Base-by-base conservation (phyloP, 2,329 filamentous ascomycete species). In the Hypocrella siamensis region DNA sequence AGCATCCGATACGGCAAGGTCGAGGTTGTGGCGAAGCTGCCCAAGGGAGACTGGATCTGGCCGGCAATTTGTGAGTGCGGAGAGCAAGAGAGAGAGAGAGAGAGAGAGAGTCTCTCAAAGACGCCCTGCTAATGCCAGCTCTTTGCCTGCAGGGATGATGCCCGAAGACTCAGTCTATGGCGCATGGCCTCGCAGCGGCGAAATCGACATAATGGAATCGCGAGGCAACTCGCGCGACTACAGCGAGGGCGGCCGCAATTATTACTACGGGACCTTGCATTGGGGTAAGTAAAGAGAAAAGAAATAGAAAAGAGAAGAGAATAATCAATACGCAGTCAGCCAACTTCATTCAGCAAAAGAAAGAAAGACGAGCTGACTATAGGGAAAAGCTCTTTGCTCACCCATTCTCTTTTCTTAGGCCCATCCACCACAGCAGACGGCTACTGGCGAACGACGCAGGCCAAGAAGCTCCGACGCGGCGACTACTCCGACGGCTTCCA, bases 11-110 rank as follows among this genome's bases (percentile, higher is more conserved):
- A 42, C 24, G 40, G 40, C 30, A 38, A 58, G 28, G 58, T 71
- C 19, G 67, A 72, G 41, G 62, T 72, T 6, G 56, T 60, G 4
- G 67, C 67, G 14, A 61, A 64, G 36, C 44, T 70, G 40, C 64
- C 67, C 6, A 47, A 46, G 21, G 66, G 67, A 4, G 63, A 70
- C 42, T 71, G 67, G 67, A 45, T 71, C 17, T 70, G 65, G 66
- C 65, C 53, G 38, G 61, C 60, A 26, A 57, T 60, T 29, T 57
- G 54, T 42, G 33, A 38, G 38, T 33, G 14, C n/a, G n/a, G n/a
- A n/a, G n/a, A n/a, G n/a, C n/a, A n/a, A n/a, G n/a, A n/a, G n/a
- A n/a, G n/a, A n/a, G n/a, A n/a, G n/a, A n/a, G n/a, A n/a, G n/a
- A n/a, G n/a, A n/a, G n/a, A n/a, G n/a, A n/a, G n/a, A n/a, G n/a